Evolutionary conservation across 352 stramenopile species (phyloP), one percentile per base, ranked within the genome.

Genomic region (Phytophthora aleatoria): DNA sequence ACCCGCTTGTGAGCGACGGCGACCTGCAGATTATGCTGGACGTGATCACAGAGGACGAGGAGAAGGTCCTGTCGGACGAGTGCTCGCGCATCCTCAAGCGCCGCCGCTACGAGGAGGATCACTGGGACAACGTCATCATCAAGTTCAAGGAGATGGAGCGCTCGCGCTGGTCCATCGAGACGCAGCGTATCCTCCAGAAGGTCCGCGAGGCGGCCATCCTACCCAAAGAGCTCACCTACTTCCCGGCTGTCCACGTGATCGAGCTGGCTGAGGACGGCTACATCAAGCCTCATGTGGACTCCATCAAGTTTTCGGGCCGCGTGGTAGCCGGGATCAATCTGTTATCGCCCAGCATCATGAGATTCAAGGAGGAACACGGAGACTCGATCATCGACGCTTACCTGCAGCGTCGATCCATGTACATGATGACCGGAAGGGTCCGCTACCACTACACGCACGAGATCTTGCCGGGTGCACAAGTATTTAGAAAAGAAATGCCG

Each of bases 91-190:
- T 91, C 28, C 69, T 95, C n/a, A 74, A 69, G 20, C 82, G 85
- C 33, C 77, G 87, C n/a, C 83, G 83, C 41, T 93, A 91, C 57
- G 85, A 95, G 38, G 74, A 87, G 39, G 75, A 89, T 47, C 87
- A 95, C 60, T 95, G 87, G 87, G 87, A 95, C 73, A 76, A 88
- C 35, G 83, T 87, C 30, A 95, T 95, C 57, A 61, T 95, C 71
- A 93, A 95, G 55, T 95, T 91, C 61, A 94, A 94, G 59, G 87
- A 95, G 73, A 95, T 94, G 85, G 87, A 95, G 57, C 82, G 83
- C 39, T 90, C 81, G 30, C 81, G 85, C 31, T 95, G 87, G 87
- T 93, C 82, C 54, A 42, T 64, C 24, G 87, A 95, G 67, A 89
- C 82, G 11, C 69, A 69, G 39, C 49, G 63, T 27, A 78, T 95